These are phyloP conservation scores for Globisporangium abappressorium DNA, from an alignment of 352 stramenopile genomes.

Conservation along the genomic window DNA sequence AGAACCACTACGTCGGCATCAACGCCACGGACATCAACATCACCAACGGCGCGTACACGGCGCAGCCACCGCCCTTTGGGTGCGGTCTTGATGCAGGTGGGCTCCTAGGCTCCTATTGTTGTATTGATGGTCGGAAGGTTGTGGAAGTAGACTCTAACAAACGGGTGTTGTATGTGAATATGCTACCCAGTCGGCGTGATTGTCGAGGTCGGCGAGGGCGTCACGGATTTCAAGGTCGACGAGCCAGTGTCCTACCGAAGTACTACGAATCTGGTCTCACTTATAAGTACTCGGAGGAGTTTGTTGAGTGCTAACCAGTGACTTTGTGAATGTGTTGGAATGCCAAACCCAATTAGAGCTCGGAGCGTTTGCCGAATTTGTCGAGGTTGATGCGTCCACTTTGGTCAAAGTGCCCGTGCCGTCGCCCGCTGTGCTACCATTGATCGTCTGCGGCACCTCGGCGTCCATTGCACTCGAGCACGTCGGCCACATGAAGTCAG, in stretches of 20 bases:
- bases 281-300: too few relatives aligned
- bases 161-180: too few relatives aligned
- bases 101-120: too few relatives aligned
- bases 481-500: conserved; percentile 52
- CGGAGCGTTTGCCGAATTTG: conserved; percentile 53
- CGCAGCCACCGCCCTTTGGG: conserved; percentile 34
- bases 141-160: too few relatives aligned
- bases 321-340: neutral
- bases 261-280: conserved; percentile 8
- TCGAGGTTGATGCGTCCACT: conserved; percentile 28
- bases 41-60: conserved; percentile 47
- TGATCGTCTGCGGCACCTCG: conserved; percentile 41
- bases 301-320: too few relatives aligned
- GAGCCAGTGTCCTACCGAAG: conserved; percentile 45
- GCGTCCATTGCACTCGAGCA: conserved; percentile 47
- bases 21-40: conserved; percentile 60
- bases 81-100: conserved; percentile 24
- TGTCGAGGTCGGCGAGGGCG: conserved; percentile 31
- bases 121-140: too few relatives aligned
- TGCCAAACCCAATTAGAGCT: conserved; percentile 22
- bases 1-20: conserved; percentile 60
- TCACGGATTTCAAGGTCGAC: conserved; percentile 45
- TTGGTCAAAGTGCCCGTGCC: conserved; percentile 29
- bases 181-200: conserved; percentile 39
- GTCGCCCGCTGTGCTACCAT: conserved; percentile 22